Evolutionary conservation across 78 protist genomes (phyloP).

Genomic region (Paulinella micropora): DNA sequence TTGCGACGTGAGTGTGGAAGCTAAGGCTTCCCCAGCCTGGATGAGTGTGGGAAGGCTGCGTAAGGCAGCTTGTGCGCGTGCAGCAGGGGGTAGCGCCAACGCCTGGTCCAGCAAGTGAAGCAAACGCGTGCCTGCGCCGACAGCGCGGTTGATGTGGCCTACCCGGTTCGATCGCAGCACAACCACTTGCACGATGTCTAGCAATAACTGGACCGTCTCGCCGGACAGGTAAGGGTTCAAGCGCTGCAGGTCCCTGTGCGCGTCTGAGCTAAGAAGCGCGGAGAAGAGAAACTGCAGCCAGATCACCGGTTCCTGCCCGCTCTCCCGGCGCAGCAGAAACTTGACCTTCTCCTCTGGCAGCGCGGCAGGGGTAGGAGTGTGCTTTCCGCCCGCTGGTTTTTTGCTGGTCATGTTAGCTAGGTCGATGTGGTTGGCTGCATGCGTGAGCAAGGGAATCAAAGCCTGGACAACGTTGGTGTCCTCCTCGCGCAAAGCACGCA

Average conservation of each 20-base stretch:
- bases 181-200: neutral
- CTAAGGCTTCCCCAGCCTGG: neutral
- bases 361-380: too few relatives aligned
- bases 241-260: neutral
- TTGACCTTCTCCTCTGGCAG: too few relatives aligned
- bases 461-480: too few relatives aligned
- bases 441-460: too few relatives aligned
- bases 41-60: neutral
- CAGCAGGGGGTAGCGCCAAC: neutral
- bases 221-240: constrained; percentile 24
- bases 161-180: constrained; percentile 9
- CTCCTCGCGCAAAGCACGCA: neutral
- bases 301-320: neutral
- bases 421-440: too few relatives aligned
- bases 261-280: neutral
- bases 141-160: neutral
- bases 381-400: too few relatives aligned
- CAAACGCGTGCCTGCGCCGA: neutral
- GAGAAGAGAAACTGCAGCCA: neutral
- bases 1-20: neutral
- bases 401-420: too few relatives aligned
- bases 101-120: neutral
- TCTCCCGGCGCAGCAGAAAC: neutral
- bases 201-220: neutral
- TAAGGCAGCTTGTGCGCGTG: neutral